Base-by-base conservation (phyloP, 192 early-diverging fungal genomes). In the Coemansia asiatica region DNA sequence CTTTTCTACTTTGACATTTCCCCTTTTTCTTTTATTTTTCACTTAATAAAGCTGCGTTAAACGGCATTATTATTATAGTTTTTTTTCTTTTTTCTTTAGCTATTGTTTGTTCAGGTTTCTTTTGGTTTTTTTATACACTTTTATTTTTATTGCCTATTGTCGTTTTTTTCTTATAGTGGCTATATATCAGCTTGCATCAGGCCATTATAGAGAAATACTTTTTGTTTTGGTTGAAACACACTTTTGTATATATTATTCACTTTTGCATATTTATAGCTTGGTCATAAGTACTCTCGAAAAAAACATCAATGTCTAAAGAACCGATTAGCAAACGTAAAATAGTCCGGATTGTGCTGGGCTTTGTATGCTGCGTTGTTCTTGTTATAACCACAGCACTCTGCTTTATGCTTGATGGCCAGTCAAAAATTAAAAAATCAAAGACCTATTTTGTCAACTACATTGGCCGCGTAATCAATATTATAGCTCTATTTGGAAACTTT, bases 381-480 rank as follows among this genome's bases (percentile, higher is more conserved):
- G 18, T 54, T 5, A 19, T 54, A 28, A 28, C 51, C 23, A 27
- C 51, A 27, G 51, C 51, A 16, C 26, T 54, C 13, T 54, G 23
- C 51, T 54, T 54, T 54, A 54, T 54, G 1, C 51, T 54, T 4
- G 51, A 54, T 28, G 51, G 51, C 12, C 51, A 54, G 51, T 54
- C 51, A 25, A 54, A 54, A 27, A 19, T 26, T 1, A 28, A 26
- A 54, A 54, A 54, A 16, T 26, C 51, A 25, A 27, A 27, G 1
- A 54, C 51, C 26, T 54, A 54, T 12, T 27, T 13, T 23, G 51
- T 27, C 23, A 54, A 54, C 13, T 28, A 28, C 25, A 54, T 54
- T 54, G 51, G 51, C 4, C 51, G 51, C 13, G 51, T 54, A 18
- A 18, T 54, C 9, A 54, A 25, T 27, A 54, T 54, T 12, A 54